Conservation (phyloP, 371 early-diverging fungal genomes). For the Actinomucor elegans region DNA sequence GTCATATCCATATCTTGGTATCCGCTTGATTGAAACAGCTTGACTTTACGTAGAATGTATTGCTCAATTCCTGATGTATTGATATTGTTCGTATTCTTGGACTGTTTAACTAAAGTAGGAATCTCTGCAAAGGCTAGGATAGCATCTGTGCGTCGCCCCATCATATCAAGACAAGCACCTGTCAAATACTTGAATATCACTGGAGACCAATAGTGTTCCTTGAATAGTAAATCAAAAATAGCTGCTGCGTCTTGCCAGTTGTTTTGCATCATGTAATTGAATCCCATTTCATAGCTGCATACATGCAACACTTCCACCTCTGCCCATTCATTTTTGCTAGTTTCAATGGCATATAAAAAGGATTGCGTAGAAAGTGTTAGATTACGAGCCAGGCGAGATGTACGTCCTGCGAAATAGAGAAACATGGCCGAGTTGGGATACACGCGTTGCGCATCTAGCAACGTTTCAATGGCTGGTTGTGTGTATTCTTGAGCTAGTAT, state of each 20-base stretch:
- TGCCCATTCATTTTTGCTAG: conserved; percentile 41
- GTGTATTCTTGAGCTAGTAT: conserved; percentile 30
- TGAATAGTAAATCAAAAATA: conserved; percentile 33
- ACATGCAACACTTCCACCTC: conserved; percentile 32
- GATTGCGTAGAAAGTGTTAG: conserved; percentile 37
- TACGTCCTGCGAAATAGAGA: conserved; percentile 58
- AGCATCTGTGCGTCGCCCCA: conserved; percentile 39
- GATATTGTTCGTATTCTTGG: conserved; percentile 28
- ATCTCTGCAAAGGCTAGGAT: conserved; percentile 40
- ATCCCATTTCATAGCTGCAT: conserved; percentile 55
- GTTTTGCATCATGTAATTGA: conserved; percentile 50
- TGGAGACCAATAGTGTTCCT: conserved; percentile 48
- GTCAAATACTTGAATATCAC: conserved; percentile 50
- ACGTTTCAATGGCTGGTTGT: conserved; percentile 50
- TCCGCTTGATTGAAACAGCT: conserved; percentile 44
- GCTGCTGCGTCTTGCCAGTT: conserved; percentile 48
- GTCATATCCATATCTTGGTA: conserved; percentile 55
- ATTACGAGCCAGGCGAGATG: conserved; percentile 41
- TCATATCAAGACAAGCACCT: conserved; percentile 51
- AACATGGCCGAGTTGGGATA: conserved; percentile 59
- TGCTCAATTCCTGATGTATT: conserved; percentile 52
- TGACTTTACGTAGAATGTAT: conserved; percentile 54
- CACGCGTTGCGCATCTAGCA: conserved; percentile 48
- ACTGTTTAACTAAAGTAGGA: conserved; percentile 21
- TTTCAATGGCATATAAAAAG: conserved; percentile 38